Percentiles rank a stretch among this genome's conserved stretches.
Conservation (phyloP, 805 yeast species). For the Jamesozyma jinghongensis region DNA sequence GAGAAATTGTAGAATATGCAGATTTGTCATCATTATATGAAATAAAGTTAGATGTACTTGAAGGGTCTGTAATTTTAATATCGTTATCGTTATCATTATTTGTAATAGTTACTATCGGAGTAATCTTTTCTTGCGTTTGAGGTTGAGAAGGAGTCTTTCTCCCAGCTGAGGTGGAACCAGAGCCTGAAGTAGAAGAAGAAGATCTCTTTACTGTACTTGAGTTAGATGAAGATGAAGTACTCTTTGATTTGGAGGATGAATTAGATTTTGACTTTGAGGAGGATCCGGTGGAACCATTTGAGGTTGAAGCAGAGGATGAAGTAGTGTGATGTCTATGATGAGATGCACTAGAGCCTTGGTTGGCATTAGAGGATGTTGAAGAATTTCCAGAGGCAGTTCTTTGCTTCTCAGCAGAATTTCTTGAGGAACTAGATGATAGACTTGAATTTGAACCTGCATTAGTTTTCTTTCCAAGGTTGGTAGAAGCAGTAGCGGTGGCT, state of each 20-base stretch:
- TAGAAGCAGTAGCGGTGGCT: not conserved
- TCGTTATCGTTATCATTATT: slow-evolving; percentile 4
- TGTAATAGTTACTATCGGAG: slow-evolving; percentile 14
- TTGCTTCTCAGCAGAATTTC: too few species aligned
- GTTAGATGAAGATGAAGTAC: not conserved
- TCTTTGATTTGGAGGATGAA: not conserved
- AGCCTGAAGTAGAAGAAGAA: not conserved
- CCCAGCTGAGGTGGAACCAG: too few species aligned
- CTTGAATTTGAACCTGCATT: slow-evolving; percentile 2
- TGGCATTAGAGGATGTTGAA: too few species aligned
- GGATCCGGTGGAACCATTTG: too few species aligned
- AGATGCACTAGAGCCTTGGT: too few species aligned
- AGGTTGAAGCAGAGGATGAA: not conserved
- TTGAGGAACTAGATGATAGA: not conserved
- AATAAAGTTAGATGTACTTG: not conserved
- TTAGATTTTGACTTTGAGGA: too few species aligned
- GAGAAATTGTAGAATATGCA: not conserved
- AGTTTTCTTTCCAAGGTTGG: not conserved
- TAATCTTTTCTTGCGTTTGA: not conserved
- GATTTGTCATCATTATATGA: not conserved
- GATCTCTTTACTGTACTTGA: too few species aligned
- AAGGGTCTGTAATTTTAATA: not conserved
- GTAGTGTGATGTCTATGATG: too few species aligned
- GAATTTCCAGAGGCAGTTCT: too few species aligned
- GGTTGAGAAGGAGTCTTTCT: too few species aligned